These are phyloP conservation scores for Eragrostis tef DNA, from an alignment of 202 grass and related monocot species.

Conservation along the genomic window DNA sequence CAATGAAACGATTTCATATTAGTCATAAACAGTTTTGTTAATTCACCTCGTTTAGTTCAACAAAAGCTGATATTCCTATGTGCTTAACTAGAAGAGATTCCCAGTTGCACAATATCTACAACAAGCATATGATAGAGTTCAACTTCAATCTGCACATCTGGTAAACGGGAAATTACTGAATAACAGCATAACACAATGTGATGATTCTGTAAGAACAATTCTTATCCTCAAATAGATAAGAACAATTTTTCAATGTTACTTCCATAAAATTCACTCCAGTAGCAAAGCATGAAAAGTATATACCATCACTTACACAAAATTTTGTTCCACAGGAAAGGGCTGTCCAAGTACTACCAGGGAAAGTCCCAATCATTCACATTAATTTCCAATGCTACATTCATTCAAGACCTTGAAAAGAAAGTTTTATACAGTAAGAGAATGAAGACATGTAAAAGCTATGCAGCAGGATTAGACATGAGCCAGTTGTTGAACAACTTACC, in stretches of 20 bases:
- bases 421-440: slow-evolving; percentile 63
- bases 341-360: slow-evolving; percentile 76
- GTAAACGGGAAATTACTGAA: background rate
- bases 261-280: slow-evolving; percentile 27
- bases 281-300: slow-evolving; percentile 16
- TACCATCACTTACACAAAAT: slow-evolving; percentile 4
- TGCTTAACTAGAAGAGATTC: background rate
- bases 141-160: background rate
- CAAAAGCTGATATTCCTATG: background rate
- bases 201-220: background rate
- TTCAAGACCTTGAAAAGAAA: slow-evolving; percentile 77
- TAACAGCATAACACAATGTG: background rate
- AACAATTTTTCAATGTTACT: background rate
- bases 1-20: background rate
- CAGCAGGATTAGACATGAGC: slow-evolving; percentile 53
- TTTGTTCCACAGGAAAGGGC: too few species aligned
- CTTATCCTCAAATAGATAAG: background rate
- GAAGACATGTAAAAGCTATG: slow-evolving; percentile 64
- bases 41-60: background rate
- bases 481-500: slow-evolving; percentile 48
- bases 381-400: slow-evolving; percentile 33
- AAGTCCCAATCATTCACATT: slow-evolving; percentile 65
- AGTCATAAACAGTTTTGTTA: background rate
- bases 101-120: slow-evolving; percentile 17
- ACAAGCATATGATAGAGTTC: background rate